Base-by-base conservation (phyloP, 495 filamentous ascomycete genomes). In the Neurospora sp. region DNA sequence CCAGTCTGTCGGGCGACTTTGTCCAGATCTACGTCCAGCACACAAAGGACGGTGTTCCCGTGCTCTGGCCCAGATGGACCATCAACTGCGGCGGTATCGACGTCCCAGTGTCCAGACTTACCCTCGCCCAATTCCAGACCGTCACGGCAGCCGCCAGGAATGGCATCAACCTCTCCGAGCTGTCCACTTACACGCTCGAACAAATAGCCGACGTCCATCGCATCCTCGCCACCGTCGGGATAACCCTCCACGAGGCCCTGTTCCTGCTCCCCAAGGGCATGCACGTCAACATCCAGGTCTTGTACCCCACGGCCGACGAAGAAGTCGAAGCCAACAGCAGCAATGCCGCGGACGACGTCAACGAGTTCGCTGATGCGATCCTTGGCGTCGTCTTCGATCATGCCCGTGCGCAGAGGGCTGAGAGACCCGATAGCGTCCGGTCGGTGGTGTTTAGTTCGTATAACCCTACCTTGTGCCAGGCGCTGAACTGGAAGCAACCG, bases 401-500 rank as follows among this genome's bases (percentile, higher is more conserved):
- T 81, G 93, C 94, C 14, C 88, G 96, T 42, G 82, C 86, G 12
- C 84, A 95, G 70, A 87, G 94, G 70, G 91, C 93, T 39, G 83
- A 84, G 68, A 72, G 72, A 86, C 89, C 90, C 2, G 88, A 91
- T 74, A 87, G 88, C 27, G 91, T 94, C 79, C 86, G 94, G 22
- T 94, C 91, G 9, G 90, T 99, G 53, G 93, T 98, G 31, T 97
- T 98, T 80, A 94, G 92, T 73, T 94, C 92, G 8, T 96, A 93
- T 75, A 97, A 97, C 79, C 84, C 91, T 12, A 91, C 91, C 75
- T 88, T 98, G 39, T 99, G 96, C 81, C 94, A 92, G 42, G 93
- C 94, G 4, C 78, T 99, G 70, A 98, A 98, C 80, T 99, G 96
- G 96, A 99, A 99, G 81, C 96, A 99, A 80, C 96, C 96, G 12